Evolutionary conservation across 2,329 filamentous ascomycete species (phyloP).

Genomic region (Colletotrichum sp.): DNA sequence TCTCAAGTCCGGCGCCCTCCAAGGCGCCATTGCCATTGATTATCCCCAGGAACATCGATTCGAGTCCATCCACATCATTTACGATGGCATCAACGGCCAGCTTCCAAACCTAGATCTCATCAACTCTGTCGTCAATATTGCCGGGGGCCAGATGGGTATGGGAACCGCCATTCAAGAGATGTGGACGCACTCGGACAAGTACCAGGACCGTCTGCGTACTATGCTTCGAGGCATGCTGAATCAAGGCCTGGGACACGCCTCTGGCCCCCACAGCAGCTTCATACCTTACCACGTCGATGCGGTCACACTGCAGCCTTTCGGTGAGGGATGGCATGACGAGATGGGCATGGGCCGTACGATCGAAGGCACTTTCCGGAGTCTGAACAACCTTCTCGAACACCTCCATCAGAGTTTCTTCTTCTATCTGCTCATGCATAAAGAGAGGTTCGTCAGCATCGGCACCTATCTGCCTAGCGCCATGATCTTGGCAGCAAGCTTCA

Average conservation of each 20-base stretch:
- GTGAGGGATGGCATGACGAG: conserved; percentile 95
- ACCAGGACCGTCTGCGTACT: conserved; percentile 81
- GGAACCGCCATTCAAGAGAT: conserved; percentile 84
- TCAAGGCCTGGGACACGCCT: conserved; percentile 87
- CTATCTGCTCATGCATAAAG: conserved; percentile 89
- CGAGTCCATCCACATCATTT: conserved; percentile 87
- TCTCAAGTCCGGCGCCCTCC: conserved; percentile 90
- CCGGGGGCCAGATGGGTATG: conserved; percentile 91
- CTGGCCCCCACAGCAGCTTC: conserved; percentile 92
- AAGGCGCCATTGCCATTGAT: conserved; percentile 92
- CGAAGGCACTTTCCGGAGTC: conserved; percentile 87
- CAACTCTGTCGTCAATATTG: conserved; percentile 90
- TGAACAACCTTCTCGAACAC: conserved; percentile 97
- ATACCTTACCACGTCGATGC: conserved; percentile 98
- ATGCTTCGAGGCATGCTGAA: conserved; percentile 93
- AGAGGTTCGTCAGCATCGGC: conserved; percentile 96
- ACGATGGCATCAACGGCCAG: conserved; percentile 95
- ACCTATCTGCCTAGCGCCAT: conserved; percentile 98
- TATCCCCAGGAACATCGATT: conserved; percentile 87
- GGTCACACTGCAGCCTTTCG: conserved; percentile 88
- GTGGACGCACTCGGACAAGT: conserved; percentile 77
- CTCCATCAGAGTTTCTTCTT: conserved; percentile 99
- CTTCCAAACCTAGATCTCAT: conserved; percentile 94
- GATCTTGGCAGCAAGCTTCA: conserved; percentile 93
- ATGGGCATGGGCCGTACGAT: conserved; percentile 92